Evolutionary conservation across 495 filamentous ascomycete species (phyloP).

Genomic region (Aspergillus bertholletiae): DNA sequence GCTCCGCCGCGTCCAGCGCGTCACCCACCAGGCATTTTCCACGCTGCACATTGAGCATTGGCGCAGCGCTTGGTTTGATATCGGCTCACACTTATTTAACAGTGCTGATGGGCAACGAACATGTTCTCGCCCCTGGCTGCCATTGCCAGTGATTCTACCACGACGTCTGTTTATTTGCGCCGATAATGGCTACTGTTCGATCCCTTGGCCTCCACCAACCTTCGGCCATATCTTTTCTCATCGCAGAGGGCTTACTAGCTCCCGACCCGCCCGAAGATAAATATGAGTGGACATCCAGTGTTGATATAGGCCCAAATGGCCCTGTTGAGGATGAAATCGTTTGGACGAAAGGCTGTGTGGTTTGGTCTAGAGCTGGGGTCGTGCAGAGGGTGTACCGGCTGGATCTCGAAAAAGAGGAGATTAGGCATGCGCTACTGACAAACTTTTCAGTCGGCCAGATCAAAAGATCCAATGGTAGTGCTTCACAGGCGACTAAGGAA

Average conservation of each 20-base stretch:
- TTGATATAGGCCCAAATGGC: conserved; percentile 41
- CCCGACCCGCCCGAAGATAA: conserved; percentile 59
- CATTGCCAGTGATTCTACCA: conserved; percentile 16
- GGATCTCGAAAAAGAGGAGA: conserved; percentile 78
- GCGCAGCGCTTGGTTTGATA: not conserved
- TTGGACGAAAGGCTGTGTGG: conserved; percentile 74
- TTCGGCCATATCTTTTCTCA: conserved; percentile 74
- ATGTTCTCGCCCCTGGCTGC: conserved; percentile 17
- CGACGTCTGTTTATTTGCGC: conserved; percentile 24
- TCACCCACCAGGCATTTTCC: conserved; percentile 8
- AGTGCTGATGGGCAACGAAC: conserved; percentile 9
- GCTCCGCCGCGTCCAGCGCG: conserved; percentile 20
- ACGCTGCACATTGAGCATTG: not conserved
- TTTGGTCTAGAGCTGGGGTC: conserved; percentile 86
- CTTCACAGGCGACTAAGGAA: not conserved
- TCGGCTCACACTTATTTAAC: not conserved
- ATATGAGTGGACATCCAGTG: conserved; percentile 67
- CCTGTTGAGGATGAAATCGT: conserved; percentile 78
- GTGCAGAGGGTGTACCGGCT: conserved; percentile 86
- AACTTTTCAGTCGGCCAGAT: conserved; percentile 60
- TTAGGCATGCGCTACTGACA: conserved; percentile 80
- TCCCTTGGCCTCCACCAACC: conserved; percentile 89
- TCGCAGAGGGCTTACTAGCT: conserved; percentile 75
- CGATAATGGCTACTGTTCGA: conserved; percentile 76
- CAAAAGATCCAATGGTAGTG: conserved; percentile 15